Conservation (phyloP, 2,329 filamentous ascomycete genomes). For the Coniella lustricola region DNA sequence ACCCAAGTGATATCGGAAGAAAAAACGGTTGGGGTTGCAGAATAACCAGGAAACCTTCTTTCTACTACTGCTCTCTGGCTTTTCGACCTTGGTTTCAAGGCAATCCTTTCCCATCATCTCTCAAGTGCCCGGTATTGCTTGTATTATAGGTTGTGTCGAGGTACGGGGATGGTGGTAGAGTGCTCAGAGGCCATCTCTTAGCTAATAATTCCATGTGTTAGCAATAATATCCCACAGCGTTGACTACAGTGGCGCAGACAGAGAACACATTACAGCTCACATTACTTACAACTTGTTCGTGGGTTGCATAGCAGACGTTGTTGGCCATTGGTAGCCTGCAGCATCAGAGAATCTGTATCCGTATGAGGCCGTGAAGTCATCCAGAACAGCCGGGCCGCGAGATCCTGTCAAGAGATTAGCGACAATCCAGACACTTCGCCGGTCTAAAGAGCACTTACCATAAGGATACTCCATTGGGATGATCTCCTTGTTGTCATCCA, state of each 20-base stretch:
- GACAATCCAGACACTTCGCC: conserved; percentile 7
- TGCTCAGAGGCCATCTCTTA: conserved; percentile 6
- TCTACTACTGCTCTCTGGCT: not conserved
- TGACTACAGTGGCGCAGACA: not conserved
- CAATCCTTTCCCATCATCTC: not conserved
- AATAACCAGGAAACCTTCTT: not conserved
- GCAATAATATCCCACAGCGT: not conserved
- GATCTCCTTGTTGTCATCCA: conserved; percentile 99
- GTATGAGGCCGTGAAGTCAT: conserved; percentile 96
- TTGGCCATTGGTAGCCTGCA: conserved; percentile 91
- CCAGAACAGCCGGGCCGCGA: conserved; percentile 88
- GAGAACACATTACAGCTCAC: not conserved
- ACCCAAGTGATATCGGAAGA: not conserved
- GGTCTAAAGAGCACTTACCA: conserved; percentile 52
- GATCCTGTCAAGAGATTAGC: conserved; percentile 57
- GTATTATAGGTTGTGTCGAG: not conserved
- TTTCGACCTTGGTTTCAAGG: not conserved
- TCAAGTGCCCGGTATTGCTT: not conserved
- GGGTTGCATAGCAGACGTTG: conserved; percentile 59
- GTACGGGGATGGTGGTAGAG: not conserved
- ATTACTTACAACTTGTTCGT: conserved; percentile 69
- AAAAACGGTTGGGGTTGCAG: not conserved
- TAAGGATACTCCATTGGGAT: conserved; percentile 99
- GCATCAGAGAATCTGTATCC: conserved; percentile 99
- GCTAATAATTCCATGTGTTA: conserved; percentile 10